Conservation (phyloP, 257 asterid genomes). For the Capsicum pubescens region DNA sequence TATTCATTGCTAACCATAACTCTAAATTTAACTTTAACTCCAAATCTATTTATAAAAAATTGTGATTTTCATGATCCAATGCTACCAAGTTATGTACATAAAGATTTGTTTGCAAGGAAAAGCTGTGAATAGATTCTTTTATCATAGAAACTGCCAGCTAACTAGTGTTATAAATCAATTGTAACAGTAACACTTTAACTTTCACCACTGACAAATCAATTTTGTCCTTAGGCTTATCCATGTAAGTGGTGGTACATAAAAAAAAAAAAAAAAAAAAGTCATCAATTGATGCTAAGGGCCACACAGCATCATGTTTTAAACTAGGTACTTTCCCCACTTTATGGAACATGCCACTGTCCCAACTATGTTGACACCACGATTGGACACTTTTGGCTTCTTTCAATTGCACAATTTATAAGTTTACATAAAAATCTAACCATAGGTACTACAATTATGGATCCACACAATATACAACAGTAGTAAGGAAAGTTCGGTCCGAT, state of each 20-base stretch:
- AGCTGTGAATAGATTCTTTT: neutral
- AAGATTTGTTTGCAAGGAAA: neutral
- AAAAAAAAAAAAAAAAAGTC: neutral
- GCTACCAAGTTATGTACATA: neutral
- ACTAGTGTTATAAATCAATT: neutral
- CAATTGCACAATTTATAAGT: neutral
- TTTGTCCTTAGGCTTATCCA: neutral
- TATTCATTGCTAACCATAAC: too few relatives aligned
- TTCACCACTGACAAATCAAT: constrained; percentile 13
- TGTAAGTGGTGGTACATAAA: neutral
- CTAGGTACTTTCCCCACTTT: constrained; percentile 13
- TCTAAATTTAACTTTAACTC: too few relatives aligned
- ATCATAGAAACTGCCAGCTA: neutral
- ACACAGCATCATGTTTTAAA: neutral
- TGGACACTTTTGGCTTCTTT: constrained; percentile 17
- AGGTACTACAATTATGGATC: too few relatives aligned
- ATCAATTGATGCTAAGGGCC: neutral
- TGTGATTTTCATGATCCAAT: too few relatives aligned
- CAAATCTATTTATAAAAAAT: too few relatives aligned
- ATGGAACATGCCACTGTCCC: neutral
- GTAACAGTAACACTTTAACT: neutral
- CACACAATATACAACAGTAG: too few relatives aligned
- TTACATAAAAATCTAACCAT: too few relatives aligned
- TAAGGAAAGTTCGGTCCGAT: too few relatives aligned
- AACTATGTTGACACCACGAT: constrained; percentile 1